Evolutionary conservation across 306 rosid species (phyloP), one percentile per base, ranked within the genome.

Genomic region (Citrullus colocynthis): DNA sequence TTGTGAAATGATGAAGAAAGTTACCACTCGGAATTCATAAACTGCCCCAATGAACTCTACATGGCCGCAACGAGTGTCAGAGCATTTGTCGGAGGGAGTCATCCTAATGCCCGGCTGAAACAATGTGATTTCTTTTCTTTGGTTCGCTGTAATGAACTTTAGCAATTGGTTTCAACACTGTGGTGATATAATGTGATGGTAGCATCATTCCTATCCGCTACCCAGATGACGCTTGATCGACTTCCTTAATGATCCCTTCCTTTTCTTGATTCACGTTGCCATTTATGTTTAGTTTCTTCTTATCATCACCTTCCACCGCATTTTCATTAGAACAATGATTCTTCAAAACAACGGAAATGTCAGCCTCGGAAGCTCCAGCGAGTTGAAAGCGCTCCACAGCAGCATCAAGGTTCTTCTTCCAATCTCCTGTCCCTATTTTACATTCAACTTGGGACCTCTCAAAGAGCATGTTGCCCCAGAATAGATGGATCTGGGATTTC

Each of bases 381-480:
- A 92, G 99, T 83, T 86, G 89, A 78, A 95, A 95, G 34, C 99
- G 97, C 75, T 90, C 88, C 20, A 89, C 87, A 28, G 98, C 92
- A 74, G 93, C 90, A 78, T 95, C 97, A 21, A 92, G 86, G 55
- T 90, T 90, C 69, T 84, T 81, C 88, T 92, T 87, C 98, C 98
- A 95, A 75, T 88, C 91, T 80, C 72, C 88, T 81, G 86, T 32
- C 77, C 90, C 94, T 58, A 95, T 78, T 73, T 95, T 95, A 84
- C 88, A 92, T 80, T 95, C 98, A 12, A 95, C 97, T 81, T 95
- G 98, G 78, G 98, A 95, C 79, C 96, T 88, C 84, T 95, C 97
- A 18, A 95, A 95, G 37, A 90, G 97, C 97, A 92, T 92, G 80
- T 95, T 95, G 37, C 98, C 98, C 98, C 96, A 90, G 84, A 95